Evolutionary conservation across 352 stramenopile species (phyloP), one percentile per base, ranked within the genome.

Genomic region (Phytophthora pistaciae): DNA sequence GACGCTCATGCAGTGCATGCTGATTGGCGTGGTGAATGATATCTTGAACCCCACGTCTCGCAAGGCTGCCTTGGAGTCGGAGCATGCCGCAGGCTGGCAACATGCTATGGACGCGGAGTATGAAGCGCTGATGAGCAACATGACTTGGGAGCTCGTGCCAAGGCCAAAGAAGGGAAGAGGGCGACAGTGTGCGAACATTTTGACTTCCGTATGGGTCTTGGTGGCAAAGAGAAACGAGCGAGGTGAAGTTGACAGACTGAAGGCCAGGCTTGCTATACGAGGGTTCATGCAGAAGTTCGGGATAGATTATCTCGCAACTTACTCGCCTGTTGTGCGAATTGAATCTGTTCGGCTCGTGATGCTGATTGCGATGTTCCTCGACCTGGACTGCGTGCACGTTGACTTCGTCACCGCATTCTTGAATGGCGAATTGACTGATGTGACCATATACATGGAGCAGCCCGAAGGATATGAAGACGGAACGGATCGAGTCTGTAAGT

Each of bases 401-500:
- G 55, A 63, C 14, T 60, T 48, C 18, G 60, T 31, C 0, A 46
- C 49, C 5, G 49, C 33, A 11, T 60, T 60, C 25, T 18, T 67
- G 1, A 60, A 67, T 18, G 50, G 33, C 6, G 33, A 54, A 1
- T 8, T 60, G 1, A 20, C 18, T 1, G 60, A 53, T 31, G 60
- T 60, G 2, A 25, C 40, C 3, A 70, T 70, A 1, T 70, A 64
- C 55, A 70, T 64, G 63, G 29, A 70, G 33, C 46, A 64, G 5
- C 54, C 55, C 1, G 54, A 64, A 9, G 63, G 31, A 2, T 70
- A 70, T 33, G 16, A 60, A 5, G 63, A 60, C n/a, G 55, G 55
- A 44, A 64, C 44, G 1, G 63, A 23, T 13, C 44, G 63, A 10
- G 55, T 64, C 0, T 70, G 46, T 18, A 49, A 21, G 10, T 16